Evolutionary conservation across 768 basidiomycete species (phyloP).

Genomic region (Fibroporia radiculosa): DNA sequence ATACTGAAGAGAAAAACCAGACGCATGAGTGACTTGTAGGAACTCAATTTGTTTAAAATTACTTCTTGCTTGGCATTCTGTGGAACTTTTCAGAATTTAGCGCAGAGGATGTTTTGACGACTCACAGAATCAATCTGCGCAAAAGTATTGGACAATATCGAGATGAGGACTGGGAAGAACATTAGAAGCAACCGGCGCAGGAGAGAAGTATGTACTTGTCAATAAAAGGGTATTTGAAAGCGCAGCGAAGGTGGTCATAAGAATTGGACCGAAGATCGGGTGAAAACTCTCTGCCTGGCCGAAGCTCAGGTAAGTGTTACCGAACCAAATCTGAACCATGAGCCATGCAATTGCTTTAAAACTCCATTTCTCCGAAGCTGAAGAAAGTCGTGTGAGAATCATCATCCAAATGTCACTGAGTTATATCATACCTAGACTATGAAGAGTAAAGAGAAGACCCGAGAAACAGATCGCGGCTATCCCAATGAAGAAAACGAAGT

Average conservation of each 20-base stretch:
- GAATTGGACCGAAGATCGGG: conserved; percentile 61
- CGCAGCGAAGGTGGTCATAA: conserved; percentile 77
- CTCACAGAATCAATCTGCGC: conserved; percentile 61
- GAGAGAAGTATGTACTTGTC: conserved; percentile 49
- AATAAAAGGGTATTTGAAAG: conserved; percentile 71
- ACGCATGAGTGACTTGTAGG: not conserved
- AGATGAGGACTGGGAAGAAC: conserved; percentile 54
- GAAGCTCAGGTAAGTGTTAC: conserved; percentile 57
- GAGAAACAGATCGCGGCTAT: conserved; percentile 79
- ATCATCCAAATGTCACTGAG: conserved; percentile 16
- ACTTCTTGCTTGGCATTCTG: conserved; percentile 57
- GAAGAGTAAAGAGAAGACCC: conserved; percentile 54
- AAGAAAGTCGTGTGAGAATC: no score
- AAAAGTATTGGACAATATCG: conserved; percentile 86
- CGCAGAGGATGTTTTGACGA: conserved; percentile 3
- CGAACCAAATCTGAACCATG: conserved; percentile 85
- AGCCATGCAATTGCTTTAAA: conserved; percentile 65
- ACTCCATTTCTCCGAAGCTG: conserved; percentile 29
- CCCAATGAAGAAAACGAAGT: conserved; percentile 72
- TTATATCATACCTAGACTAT: conserved; percentile 36
- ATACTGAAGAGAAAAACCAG: conserved; percentile 38
- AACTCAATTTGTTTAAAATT: not conserved
- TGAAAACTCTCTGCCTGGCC: conserved; percentile 36
- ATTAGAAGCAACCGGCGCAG: conserved; percentile 24
- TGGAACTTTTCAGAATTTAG: not conserved